Conservation (phyloP, 2,329 filamentous ascomycete species). For the Botrytis fabae region DNA sequence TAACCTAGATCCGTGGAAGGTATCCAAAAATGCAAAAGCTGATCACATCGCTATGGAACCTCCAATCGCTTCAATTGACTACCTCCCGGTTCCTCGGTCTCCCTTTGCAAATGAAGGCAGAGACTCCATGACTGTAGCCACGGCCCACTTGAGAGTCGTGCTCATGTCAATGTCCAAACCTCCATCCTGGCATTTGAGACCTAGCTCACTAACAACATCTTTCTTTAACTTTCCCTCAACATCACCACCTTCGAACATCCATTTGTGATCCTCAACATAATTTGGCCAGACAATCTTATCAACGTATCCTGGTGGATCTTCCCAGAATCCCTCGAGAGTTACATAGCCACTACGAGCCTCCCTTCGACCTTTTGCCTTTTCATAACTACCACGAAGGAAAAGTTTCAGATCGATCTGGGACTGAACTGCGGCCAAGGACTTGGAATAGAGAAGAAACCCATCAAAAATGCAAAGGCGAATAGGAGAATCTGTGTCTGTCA, state of each 20-base stretch:
- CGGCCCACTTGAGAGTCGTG: slow-evolving; percentile 66
- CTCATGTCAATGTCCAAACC: slow-evolving; percentile 59
- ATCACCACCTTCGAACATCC: slow-evolving; percentile 71
- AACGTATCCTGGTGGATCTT: slow-evolving; percentile 90
- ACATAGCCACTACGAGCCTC: slow-evolving; percentile 74
- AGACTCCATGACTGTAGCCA: slow-evolving; percentile 56
- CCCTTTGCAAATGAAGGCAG: slow-evolving; percentile 31
- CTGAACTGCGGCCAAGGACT: slow-evolving; percentile 52
- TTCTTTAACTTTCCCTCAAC: slow-evolving; percentile 57
- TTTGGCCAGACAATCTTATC: slow-evolving; percentile 96
- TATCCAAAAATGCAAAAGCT: too few species aligned
- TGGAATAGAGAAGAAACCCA: slow-evolving; percentile 81
- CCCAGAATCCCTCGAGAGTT: slow-evolving; percentile 88
- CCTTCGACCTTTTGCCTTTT: slow-evolving; percentile 62
- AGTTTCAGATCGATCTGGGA: slow-evolving; percentile 71
- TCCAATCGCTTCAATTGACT: not conserved
- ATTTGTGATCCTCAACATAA: slow-evolving; percentile 78
- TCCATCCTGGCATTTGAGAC: slow-evolving; percentile 52
- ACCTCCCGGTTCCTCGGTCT: not conserved
- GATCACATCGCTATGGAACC: not conserved
- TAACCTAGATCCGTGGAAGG: not conserved
- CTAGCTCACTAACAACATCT: slow-evolving; percentile 47
- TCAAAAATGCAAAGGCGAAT: slow-evolving; percentile 71
- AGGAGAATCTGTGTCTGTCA: slow-evolving; percentile 23
- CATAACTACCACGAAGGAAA: slow-evolving; percentile 71